Evolutionary conservation across 2,329 filamentous ascomycete genomes (phyloP).

Genomic region (Xylariaceae sp.): DNA sequence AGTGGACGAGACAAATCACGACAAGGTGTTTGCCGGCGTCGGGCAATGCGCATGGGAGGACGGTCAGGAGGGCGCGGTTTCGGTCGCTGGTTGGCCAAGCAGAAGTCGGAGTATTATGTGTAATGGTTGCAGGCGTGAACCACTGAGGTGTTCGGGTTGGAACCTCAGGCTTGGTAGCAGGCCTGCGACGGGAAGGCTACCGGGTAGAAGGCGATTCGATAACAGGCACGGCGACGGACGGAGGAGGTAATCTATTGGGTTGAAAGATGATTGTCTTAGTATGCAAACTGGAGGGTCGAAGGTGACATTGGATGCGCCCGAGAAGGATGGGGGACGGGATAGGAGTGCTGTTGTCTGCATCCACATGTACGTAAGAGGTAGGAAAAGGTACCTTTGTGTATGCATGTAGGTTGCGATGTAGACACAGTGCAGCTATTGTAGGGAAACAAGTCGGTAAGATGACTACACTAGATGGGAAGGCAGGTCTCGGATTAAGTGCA

Average conservation of each 20-base stretch:
- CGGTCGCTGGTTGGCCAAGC: no score
- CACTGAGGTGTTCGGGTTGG: not conserved
- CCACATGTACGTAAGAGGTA: no score
- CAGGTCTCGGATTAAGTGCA: no score
- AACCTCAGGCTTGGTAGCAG: not conserved
- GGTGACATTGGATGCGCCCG: not conserved
- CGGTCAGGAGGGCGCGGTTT: conserved; percentile 14
- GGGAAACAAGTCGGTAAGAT: no score
- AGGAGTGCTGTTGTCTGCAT: not conserved
- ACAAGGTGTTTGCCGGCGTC: no score
- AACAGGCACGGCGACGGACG: not conserved
- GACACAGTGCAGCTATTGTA: no score
- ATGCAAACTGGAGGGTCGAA: not conserved
- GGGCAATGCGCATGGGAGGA: conserved; percentile 12
- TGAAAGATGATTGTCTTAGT: not conserved
- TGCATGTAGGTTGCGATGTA: no score
- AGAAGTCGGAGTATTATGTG: not conserved
- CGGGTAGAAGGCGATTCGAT: not conserved
- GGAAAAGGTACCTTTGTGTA: no score
- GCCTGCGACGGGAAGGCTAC: not conserved
- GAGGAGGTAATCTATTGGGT: not conserved
- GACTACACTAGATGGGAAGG: no score
- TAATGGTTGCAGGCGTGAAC: not conserved
- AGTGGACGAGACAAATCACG: no score
- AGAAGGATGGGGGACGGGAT: not conserved